These are phyloP conservation scores for Gymnopilus dilepis DNA, from an alignment of 768 basidiomycete species.

Conservation along the genomic window DNA sequence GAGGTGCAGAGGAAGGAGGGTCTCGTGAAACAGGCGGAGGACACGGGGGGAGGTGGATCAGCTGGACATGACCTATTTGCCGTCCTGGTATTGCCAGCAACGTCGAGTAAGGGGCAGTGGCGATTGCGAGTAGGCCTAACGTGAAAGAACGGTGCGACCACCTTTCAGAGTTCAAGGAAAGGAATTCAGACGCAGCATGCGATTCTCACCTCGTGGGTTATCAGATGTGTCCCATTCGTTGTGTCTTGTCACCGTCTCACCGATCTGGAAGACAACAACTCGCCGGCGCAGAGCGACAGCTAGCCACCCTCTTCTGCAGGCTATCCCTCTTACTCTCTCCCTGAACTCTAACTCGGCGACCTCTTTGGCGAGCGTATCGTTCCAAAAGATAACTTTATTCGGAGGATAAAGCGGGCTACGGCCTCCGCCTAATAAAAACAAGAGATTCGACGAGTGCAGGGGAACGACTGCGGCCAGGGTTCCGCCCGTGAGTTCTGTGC, in stretches of 20 bases:
- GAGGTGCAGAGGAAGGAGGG: slow-evolving; percentile 57
- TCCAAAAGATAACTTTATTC: slow-evolving; percentile 92
- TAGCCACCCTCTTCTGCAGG: slow-evolving; percentile 84
- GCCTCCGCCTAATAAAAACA: slow-evolving; percentile 89
- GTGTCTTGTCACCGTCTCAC: slow-evolving; percentile 60
- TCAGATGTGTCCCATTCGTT: slow-evolving; percentile 88
- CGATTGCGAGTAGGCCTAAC: slow-evolving; percentile 77
- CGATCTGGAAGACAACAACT: slow-evolving; percentile 79
- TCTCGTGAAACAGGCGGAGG: slow-evolving; percentile 58
- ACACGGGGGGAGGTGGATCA: slow-evolving; percentile 86
- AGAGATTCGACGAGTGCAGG: slow-evolving; percentile 78
- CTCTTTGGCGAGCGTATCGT: slow-evolving; percentile 76
- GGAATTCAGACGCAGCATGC: slow-evolving; percentile 8
- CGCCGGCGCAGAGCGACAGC: slow-evolving; percentile 80
- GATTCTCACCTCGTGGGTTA: slow-evolving; percentile 73
- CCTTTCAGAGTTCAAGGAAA: slow-evolving; percentile 21
- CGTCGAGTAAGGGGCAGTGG: slow-evolving; percentile 78
- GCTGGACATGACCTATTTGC: slow-evolving; percentile 87
- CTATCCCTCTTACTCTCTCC: slow-evolving; percentile 80
- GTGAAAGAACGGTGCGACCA: slow-evolving; percentile 1
- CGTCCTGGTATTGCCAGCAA: slow-evolving; percentile 85
- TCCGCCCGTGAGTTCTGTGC: slow-evolving; percentile 75
- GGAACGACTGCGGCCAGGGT: slow-evolving; percentile 81
- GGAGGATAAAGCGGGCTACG: slow-evolving; percentile 88
- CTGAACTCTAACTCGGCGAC: slow-evolving; percentile 91